These are phyloP conservation scores for Talaromyces adpressus DNA, from an alignment of 495 filamentous ascomycete species.

Conservation along the genomic window DNA sequence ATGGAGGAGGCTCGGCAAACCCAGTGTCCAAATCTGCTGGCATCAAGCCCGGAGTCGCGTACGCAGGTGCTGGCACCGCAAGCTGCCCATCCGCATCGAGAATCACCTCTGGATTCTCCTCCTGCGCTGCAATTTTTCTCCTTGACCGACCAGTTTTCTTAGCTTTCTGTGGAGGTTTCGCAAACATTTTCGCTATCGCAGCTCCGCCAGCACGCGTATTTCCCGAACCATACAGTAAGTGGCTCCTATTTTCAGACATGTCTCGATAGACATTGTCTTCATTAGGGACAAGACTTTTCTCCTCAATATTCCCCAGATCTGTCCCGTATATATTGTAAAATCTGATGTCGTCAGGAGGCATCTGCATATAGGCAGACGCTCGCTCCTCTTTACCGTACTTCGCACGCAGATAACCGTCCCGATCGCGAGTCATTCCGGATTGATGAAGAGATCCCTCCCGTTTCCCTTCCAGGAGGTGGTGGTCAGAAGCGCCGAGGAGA, in stretches of 20 bases:
- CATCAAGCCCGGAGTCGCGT: background rate
- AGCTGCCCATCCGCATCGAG: background rate
- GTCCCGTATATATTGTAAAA: background rate
- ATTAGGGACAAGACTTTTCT: background rate
- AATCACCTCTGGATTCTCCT: background rate
- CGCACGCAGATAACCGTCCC: background rate
- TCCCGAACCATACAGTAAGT: background rate
- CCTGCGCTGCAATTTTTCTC: background rate
- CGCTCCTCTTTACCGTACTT: background rate
- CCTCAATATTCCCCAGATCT: background rate
- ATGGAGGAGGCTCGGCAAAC: background rate
- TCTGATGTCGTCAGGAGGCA: background rate
- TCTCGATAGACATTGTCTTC: background rate
- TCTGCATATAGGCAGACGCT: background rate
- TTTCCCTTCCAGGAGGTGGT: background rate
- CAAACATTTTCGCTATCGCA: background rate
- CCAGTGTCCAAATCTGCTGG: background rate
- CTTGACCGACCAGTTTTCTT: background rate
- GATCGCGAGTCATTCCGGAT: background rate
- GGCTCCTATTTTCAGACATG: background rate
- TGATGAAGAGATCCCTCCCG: background rate
- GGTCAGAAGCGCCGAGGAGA: background rate
- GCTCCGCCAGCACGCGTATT: background rate
- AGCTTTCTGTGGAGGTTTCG: background rate
- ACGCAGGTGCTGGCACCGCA: background rate